These are phyloP conservation scores for Globisporangium recalcitrans DNA, from an alignment of 352 stramenopile genomes.

Conservation along the genomic window DNA sequence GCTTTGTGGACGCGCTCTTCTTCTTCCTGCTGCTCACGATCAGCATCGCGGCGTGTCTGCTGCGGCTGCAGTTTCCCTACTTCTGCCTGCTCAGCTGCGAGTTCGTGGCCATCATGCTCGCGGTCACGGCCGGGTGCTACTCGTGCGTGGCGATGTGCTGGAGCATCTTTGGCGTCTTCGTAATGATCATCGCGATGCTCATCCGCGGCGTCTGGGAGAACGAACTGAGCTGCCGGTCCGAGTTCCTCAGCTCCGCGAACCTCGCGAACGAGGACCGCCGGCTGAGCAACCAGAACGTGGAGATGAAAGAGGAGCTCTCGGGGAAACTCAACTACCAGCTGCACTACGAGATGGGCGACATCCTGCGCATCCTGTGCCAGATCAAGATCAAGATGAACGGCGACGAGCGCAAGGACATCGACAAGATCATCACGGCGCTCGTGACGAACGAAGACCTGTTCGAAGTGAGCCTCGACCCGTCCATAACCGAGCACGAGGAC, in stretches of 20 bases:
- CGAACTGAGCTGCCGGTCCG: slow-evolving; percentile 34
- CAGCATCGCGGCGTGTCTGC: slow-evolving; percentile 31
- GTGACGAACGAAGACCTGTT: slow-evolving; percentile 64
- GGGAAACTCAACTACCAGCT: slow-evolving; percentile 58
- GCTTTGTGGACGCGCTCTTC: slow-evolving; percentile 36
- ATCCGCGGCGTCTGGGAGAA: slow-evolving; percentile 39
- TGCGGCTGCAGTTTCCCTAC: slow-evolving; percentile 56
- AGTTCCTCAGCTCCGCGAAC: slow-evolving; percentile 53
- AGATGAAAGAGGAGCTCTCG: slow-evolving; percentile 61
- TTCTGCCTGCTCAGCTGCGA: slow-evolving; percentile 34
- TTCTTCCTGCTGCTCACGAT: slow-evolving; percentile 40
- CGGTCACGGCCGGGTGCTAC: slow-evolving; percentile 24
- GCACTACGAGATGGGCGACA: slow-evolving; percentile 72
- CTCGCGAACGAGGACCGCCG: slow-evolving; percentile 50
- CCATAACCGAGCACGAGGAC: slow-evolving; percentile 56
- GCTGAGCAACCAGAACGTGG: slow-evolving; percentile 60
- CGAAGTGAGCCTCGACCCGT: slow-evolving; percentile 45
- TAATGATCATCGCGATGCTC: slow-evolving; percentile 28
- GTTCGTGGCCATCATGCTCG: slow-evolving; percentile 29
- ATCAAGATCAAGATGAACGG: slow-evolving; percentile 60
- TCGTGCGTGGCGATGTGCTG: slow-evolving; percentile 18
- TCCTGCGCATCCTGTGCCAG: slow-evolving; percentile 62
- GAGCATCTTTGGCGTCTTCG: slow-evolving; percentile 29
- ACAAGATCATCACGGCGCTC: slow-evolving; percentile 69
- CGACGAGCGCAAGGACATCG: slow-evolving; percentile 45